A percentile compares a stretch with the other conserved stretches of the same genome.
Conservation (phyloP, 1,139 yeast species). For the Hemisphaericaspora xylofermentans region DNA sequence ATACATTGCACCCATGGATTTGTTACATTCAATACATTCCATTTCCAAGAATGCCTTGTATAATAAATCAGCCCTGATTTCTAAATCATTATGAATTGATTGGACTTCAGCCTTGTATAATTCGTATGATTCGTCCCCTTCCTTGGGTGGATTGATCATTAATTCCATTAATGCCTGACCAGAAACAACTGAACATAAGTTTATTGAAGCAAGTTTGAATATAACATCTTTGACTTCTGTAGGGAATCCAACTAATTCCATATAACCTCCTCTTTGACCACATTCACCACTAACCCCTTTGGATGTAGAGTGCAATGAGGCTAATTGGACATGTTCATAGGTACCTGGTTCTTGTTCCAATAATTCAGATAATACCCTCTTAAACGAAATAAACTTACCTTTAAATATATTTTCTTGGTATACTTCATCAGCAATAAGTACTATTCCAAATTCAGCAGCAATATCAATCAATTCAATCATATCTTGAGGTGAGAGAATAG, state of each 20-base stretch:
- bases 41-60: constrained; percentile 69
- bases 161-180: constrained; percentile 92
- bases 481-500: constrained; percentile 63
- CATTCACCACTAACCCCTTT: constrained; percentile 98
- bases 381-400: constrained; percentile 65
- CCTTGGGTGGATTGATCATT: constrained; percentile 87
- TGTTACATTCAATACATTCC: constrained; percentile 82
- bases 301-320: constrained; percentile 92
- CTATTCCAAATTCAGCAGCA: constrained; percentile 82
- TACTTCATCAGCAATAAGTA: constrained; percentile 96
- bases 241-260: constrained; percentile 85
- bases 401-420: constrained; percentile 88
- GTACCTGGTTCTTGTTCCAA: constrained; percentile 50
- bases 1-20: constrained; percentile 97
- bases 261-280: constrained; percentile 98
- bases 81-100: constrained; percentile 60
- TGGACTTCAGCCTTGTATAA: constrained; percentile 61
- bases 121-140: constrained; percentile 75
- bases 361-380: constrained; percentile 64
- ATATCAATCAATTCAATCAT: constrained; percentile 70
- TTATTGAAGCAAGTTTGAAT: constrained; percentile 83
- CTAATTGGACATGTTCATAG: constrained; percentile 78
- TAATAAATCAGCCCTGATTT: constrained; percentile 60
- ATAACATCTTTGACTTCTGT: constrained; percentile 68
- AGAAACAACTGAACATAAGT: constrained; percentile 88